phyloP scores from a whole-genome alignment of 2,329 filamentous ascomycete genomes.

The Zelopaecilomyces penicillatus region DNA sequence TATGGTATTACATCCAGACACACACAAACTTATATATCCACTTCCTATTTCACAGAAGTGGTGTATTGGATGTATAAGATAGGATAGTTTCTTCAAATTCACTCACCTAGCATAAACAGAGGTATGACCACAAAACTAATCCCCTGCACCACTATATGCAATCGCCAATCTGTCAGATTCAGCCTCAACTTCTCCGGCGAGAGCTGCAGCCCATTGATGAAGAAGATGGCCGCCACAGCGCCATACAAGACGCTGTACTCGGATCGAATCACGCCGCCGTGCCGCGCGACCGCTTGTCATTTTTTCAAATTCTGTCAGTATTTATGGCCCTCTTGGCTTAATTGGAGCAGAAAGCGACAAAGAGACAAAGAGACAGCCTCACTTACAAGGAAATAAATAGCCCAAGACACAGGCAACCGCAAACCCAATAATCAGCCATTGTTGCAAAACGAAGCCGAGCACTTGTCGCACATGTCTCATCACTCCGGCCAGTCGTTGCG shows the following conservation, averaged over 20 bases:
- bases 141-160: conserved; percentile 59
- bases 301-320: neutral
- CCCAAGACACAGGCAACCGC: conserved; percentile 41
- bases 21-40: neutral
- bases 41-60: neutral
- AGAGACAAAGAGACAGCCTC: neutral
- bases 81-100: too few species aligned
- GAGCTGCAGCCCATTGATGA: conserved; percentile 63
- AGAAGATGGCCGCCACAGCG: conserved; percentile 60
- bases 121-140: conserved; percentile 61
- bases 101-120: conserved; percentile 48
- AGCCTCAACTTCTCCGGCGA: conserved; percentile 50
- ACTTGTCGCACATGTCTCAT: conserved; percentile 1
- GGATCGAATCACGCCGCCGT: conserved; percentile 42
- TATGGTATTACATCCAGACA: neutral
- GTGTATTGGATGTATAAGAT: too few species aligned
- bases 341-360: neutral
- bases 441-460: conserved; percentile 36
- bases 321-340: neutral
- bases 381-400: conserved; percentile 35
- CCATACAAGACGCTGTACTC: conserved; percentile 59
- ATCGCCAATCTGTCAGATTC: conserved; percentile 57
- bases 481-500: neutral
- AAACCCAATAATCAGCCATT: conserved; percentile 60
- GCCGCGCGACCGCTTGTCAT: conserved; percentile 35